phyloP scores from a whole-genome alignment of 2,329 filamentous ascomycete genomes.

The Arthroderma uncinatum region DNA sequence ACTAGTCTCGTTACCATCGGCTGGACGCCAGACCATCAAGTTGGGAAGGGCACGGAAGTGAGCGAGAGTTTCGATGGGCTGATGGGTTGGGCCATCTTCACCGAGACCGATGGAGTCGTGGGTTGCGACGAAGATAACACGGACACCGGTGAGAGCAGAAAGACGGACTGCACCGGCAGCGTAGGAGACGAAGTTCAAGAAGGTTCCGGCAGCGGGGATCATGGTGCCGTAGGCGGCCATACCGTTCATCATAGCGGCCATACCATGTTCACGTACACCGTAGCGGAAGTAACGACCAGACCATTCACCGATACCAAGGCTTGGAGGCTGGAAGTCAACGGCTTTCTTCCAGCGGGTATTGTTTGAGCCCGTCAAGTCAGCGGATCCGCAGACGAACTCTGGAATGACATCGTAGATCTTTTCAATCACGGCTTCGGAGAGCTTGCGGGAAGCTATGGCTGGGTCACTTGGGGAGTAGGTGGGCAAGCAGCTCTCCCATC shows the following conservation, averaged over 20 bases:
- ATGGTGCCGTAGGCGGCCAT: slow-evolving; percentile 89
- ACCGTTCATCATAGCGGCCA: slow-evolving; percentile 53
- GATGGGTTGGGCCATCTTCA: slow-evolving; percentile 96
- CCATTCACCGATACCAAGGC: slow-evolving; percentile 77
- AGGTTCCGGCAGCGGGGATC: slow-evolving; percentile 88
- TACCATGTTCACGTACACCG: slow-evolving; percentile 43
- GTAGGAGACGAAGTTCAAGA: slow-evolving; percentile 99
- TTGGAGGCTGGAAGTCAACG: slow-evolving; percentile 90
- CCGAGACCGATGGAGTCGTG: slow-evolving; percentile 99
- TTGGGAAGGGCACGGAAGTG: slow-evolving; percentile 99
- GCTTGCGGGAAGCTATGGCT: slow-evolving; percentile 85
- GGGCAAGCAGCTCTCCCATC: slow-evolving; percentile 90
- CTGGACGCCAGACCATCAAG: slow-evolving; percentile 98
- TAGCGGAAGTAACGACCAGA: slow-evolving; percentile 66
- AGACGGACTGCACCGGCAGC: slow-evolving; percentile 90
- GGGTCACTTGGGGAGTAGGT: slow-evolving; percentile 77
- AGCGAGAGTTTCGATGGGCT: slow-evolving; percentile 95
- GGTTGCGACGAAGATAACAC: slow-evolving; percentile 89
- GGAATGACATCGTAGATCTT: slow-evolving; percentile 75
- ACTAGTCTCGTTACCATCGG: slow-evolving; percentile 95
- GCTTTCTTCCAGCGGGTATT: slow-evolving; percentile 97
- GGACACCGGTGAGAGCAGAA: slow-evolving; percentile 80
- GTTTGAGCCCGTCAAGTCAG: slow-evolving; percentile 97
- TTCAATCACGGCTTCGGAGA: slow-evolving; percentile 85
- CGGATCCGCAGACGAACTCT: slow-evolving; percentile 89